A percentile compares a stretch with the other conserved stretches of the same genome.
phyloP scores from a whole-genome alignment of 163 green algal genomes.

The Chlorella variabilis region DNA sequence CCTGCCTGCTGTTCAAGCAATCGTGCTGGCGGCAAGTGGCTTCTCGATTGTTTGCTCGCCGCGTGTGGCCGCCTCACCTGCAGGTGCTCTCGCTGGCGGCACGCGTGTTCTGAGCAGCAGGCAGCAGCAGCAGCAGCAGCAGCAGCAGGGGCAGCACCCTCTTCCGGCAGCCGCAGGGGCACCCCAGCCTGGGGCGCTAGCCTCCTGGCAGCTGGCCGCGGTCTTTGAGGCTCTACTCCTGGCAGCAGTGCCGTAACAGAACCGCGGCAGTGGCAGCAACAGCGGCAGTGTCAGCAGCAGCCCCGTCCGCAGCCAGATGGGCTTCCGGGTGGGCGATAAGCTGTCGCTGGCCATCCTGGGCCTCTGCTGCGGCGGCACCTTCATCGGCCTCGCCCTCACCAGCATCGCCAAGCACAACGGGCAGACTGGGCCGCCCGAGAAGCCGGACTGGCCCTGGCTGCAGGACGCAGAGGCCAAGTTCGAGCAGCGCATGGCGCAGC shows the following conservation, averaged over 20 bases:
- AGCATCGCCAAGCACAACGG: conserved; percentile 27
- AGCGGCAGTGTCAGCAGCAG: background rate
- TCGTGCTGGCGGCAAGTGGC: background rate
- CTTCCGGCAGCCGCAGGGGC: background rate
- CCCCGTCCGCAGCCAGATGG: background rate
- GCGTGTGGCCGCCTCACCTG: too few species aligned
- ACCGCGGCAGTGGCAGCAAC: background rate
- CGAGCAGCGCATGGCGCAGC: conserved; percentile 1
- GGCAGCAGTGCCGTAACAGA: background rate
- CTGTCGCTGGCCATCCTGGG: conserved; percentile 37
- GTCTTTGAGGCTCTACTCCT: too few species aligned
- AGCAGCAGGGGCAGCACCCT: background rate
- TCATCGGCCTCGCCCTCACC: conserved; percentile 38
- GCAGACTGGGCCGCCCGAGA: conserved; percentile 1
- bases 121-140: background rate
- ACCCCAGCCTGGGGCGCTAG: background rate
- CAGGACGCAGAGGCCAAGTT: background rate
- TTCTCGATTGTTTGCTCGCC: background rate
- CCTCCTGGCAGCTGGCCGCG: too few species aligned
- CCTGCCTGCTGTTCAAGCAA: too few species aligned
- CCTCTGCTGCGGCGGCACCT: conserved; percentile 42
- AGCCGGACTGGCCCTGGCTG: conserved; percentile 18
- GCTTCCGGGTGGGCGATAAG: conserved; percentile 33
- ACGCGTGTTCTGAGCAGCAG: conserved; percentile 58
- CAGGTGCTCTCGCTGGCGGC: conserved; percentile 62